Evolutionary conservation across 805 yeast genomes (phyloP), one percentile per base, ranked within the genome.

Genomic region (Cyberlindnera mycetangii): DNA sequence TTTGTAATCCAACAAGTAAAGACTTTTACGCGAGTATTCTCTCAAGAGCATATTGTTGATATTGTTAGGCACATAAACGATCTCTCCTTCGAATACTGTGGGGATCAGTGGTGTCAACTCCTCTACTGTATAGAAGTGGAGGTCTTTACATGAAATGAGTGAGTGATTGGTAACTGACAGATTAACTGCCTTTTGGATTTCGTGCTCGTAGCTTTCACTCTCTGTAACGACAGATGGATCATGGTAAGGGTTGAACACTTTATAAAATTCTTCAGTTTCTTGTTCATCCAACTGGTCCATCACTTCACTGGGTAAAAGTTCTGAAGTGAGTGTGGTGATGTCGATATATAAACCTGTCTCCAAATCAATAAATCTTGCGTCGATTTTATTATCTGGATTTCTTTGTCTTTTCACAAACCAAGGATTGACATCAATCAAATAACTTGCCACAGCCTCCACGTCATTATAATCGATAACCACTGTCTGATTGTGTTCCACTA

Each of bases 291-390:
- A 30, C 9, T 25, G 18, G 7, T 37, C 36, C 28, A 45, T 15
- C 2, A 37, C 12, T 7, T 36, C 43, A 9, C 17, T 25, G 2
- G 42, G 44, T 44, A 50, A 20, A 34, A 41, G 10, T 47, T 53
- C 37, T 32, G 53, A 37, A 32, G 52, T 52, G 17, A 57, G 22
- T 1, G 81, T 89, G 0, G 93, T 85, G 32, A 85, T 78, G 61
- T 85, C 93, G 42, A 85, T 80, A 55, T 80, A 85, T 40, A 82
- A 60, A 0, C 92, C 93, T 4, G 81, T 74, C 52, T 81, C 85
- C 11, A 80, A 65, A 60, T 84, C 90, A 47, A 85, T 78, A 55
- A 84, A 81, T 40, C 93, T 65, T 0, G 86, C 90, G 63, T 83
- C 88, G 37, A 84, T 83, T 54, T 81, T 79, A 55, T 83, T 82